These are phyloP conservation scores for Alternaria brassicicola DNA, from an alignment of 2,329 filamentous ascomycete genomes.

Conservation along the genomic window DNA sequence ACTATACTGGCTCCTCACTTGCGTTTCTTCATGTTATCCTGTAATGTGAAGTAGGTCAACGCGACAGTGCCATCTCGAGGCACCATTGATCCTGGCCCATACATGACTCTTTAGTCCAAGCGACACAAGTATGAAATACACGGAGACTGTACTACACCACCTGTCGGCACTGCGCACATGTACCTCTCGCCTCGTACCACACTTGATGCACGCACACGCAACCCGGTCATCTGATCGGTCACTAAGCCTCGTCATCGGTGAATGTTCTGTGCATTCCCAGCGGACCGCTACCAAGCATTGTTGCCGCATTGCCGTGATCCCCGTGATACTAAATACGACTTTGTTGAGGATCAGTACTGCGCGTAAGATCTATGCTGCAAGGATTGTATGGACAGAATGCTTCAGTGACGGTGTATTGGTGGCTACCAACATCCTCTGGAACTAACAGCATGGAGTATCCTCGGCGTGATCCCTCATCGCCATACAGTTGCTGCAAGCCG, in stretches of 20 bases:
- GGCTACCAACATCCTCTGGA: neutral
- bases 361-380: constrained; percentile 3
- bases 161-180: neutral
- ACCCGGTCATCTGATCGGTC: constrained; percentile 6
- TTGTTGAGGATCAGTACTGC: constrained; percentile 10
- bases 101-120: neutral
- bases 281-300: constrained; percentile 17
- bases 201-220: neutral
- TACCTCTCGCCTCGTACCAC: neutral
- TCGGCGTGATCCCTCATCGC: neutral
- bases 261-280: constrained; percentile 15
- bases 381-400: constrained; percentile 3
- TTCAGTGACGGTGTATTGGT: neutral
- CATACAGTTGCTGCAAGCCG: neutral
- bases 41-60: neutral
- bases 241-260: constrained; percentile 17
- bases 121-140: neutral
- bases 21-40: neutral
- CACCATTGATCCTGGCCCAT: neutral
- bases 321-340: neutral
- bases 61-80: neutral
- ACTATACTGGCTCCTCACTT: neutral
- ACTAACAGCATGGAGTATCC: neutral
- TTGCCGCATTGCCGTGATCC: constrained; percentile 11
- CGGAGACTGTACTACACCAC: neutral